Evolutionary conservation across 129 eudicot genomes (phyloP).

Genomic region (Flaveria bidentis): DNA sequence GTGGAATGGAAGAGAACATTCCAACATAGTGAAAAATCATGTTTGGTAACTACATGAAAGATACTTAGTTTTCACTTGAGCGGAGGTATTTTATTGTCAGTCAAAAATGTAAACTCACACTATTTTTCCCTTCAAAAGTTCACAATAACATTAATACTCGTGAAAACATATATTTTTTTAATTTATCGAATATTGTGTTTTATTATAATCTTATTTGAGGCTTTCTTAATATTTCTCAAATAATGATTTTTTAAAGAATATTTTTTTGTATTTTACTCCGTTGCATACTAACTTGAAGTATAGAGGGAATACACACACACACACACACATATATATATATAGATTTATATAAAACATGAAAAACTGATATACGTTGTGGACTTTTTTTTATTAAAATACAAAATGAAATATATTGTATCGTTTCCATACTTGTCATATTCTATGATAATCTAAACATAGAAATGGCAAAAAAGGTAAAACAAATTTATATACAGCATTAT

Average conservation of each 20-base stretch:
- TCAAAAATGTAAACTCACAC: neutral
- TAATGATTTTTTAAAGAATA: no score
- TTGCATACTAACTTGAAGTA: neutral
- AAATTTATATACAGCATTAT: no score
- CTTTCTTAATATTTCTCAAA: neutral
- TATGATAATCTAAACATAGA: no score
- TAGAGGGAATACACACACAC: neutral
- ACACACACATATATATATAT: neutral
- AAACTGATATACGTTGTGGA: neutral
- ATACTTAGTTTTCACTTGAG: neutral
- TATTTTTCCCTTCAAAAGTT: neutral
- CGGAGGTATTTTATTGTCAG: neutral
- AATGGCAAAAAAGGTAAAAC: no score
- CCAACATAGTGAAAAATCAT: neutral
- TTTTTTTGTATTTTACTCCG: no score
- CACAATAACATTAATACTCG: neutral
- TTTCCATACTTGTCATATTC: neutral
- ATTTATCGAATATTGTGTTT: neutral
- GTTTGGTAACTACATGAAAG: neutral
- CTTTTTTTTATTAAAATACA: neutral
- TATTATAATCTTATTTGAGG: neutral
- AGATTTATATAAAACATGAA: neutral
- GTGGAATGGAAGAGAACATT: neutral
- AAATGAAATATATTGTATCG: neutral
- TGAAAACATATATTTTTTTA: neutral